These are phyloP conservation scores for Phytophthora tubulina DNA, from an alignment of 352 stramenopile genomes.

Conservation along the genomic window DNA sequence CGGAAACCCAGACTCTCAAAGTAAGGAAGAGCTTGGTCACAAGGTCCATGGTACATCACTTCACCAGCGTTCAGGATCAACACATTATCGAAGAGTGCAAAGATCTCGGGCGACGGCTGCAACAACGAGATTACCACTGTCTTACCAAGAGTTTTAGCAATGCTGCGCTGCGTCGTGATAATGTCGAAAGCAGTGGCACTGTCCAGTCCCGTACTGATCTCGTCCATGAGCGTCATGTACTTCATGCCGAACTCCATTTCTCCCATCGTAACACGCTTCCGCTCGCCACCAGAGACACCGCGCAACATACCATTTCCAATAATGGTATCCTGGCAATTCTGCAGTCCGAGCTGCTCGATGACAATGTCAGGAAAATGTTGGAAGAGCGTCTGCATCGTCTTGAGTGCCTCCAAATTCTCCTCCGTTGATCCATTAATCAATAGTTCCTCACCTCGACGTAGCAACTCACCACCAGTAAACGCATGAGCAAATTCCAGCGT, in stretches of 20 bases:
- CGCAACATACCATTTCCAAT: constrained; percentile 58
- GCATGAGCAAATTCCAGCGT: constrained; percentile 69
- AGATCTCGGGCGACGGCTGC: constrained; percentile 93
- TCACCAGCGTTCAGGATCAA: constrained; percentile 91
- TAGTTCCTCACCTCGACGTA: constrained; percentile 27
- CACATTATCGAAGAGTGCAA: constrained; percentile 94
- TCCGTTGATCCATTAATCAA: constrained; percentile 32
- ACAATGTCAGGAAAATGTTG: constrained; percentile 57
- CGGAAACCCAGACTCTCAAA: constrained; percentile 55
- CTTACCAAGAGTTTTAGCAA: constrained; percentile 56
- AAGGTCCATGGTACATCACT: constrained; percentile 80
- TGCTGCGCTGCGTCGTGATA: constrained; percentile 49
- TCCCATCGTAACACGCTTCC: constrained; percentile 71
- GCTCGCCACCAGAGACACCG: constrained; percentile 68
- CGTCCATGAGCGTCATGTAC: constrained; percentile 85
- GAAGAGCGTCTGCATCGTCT: constrained; percentile 32
- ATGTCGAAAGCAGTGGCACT: constrained; percentile 69
- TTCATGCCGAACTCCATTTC: constrained; percentile 87
- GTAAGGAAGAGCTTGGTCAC: constrained; percentile 42
- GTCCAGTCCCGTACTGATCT: constrained; percentile 74
- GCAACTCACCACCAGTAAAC: constrained; percentile 48
- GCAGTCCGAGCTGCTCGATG: constrained; percentile 51
- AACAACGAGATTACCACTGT: constrained; percentile 86
- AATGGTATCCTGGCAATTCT: constrained; percentile 58
- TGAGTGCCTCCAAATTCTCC: constrained; percentile 39